A percentile compares a stretch with the other conserved stretches of the same genome.
phyloP scores from a whole-genome alignment of 805 yeast species.

The Candida ascalaphidarum region DNA sequence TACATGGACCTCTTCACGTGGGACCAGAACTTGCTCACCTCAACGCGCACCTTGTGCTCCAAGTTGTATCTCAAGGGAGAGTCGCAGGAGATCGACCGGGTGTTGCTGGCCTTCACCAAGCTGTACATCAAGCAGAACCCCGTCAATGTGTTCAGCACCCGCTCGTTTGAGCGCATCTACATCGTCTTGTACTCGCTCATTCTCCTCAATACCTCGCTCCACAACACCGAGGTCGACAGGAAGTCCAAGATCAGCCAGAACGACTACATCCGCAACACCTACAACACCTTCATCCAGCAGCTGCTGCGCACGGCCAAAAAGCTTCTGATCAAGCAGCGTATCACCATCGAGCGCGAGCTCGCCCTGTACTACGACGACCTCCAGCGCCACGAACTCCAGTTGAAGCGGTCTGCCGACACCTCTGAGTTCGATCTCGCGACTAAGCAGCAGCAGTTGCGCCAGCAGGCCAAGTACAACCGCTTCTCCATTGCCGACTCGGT shows the following conservation, averaged over 20 bases:
- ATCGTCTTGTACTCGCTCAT: slow-evolving; percentile 65
- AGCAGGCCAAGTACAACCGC: slow-evolving; percentile 9
- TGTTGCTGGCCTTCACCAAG: slow-evolving; percentile 58
- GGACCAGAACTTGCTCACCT: slow-evolving; percentile 42
- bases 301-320: slow-evolving; percentile 17
- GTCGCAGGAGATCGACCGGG: slow-evolving; percentile 70
- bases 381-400: slow-evolving; percentile 27
- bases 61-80: slow-evolving; percentile 73
- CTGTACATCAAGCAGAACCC: slow-evolving; percentile 51
- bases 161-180: slow-evolving; percentile 49
- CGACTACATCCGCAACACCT: slow-evolving; percentile 34
- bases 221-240: slow-evolving; percentile 38
- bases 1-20: slow-evolving; percentile 41
- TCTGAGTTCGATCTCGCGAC: too few species aligned
- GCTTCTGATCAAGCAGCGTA: slow-evolving; percentile 27
- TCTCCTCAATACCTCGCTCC: slow-evolving; percentile 69
- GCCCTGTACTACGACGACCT: slow-evolving; percentile 37
- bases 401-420: slow-evolving; percentile 18
- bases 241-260: slow-evolving; percentile 30
- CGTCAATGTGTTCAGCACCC: slow-evolving; percentile 39
- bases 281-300: slow-evolving; percentile 32
- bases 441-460: not conserved
- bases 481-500: slow-evolving; percentile 13
- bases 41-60: slow-evolving; percentile 55
- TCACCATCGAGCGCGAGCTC: slow-evolving; percentile 38